These are phyloP conservation scores for Zygoascus meyerae DNA, from an alignment of 1,139 yeast species.

Conservation along the genomic window DNA sequence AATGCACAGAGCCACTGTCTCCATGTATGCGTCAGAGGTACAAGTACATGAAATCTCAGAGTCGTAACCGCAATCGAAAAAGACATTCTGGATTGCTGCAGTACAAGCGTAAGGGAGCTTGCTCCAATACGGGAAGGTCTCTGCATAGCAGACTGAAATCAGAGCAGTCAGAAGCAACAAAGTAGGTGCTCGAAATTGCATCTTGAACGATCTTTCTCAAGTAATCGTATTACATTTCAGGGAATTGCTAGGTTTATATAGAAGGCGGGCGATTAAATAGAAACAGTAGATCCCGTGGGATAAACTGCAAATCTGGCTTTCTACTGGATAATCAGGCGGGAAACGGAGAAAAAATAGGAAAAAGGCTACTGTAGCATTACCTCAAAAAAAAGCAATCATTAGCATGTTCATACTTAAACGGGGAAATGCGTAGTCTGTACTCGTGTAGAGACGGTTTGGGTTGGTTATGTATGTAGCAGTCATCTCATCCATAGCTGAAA, in stretches of 20 bases:
- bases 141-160: neutral
- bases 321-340: neutral
- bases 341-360: neutral
- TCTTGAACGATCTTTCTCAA: neutral
- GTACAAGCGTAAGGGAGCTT: neutral
- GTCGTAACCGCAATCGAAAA: conserved; percentile 5
- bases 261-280: too few species aligned
- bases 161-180: neutral
- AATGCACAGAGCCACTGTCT: neutral
- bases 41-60: neutral
- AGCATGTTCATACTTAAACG: too few species aligned
- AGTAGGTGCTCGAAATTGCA: neutral
- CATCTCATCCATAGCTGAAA: too few species aligned
- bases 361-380: too few species aligned
- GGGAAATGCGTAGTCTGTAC: too few species aligned
- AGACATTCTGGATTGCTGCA: conserved; percentile 1
- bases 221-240: too few species aligned
- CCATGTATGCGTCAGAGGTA: conserved; percentile 1
- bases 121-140: neutral
- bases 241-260: too few species aligned
- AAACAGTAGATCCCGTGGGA: too few species aligned
- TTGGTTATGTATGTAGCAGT: too few species aligned
- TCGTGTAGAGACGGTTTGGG: too few species aligned
- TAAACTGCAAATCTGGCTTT: too few species aligned
- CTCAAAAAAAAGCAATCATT: too few species aligned